These are phyloP conservation scores for Globisporangium camurandrum DNA, from an alignment of 352 stramenopile species.

Conservation along the genomic window DNA sequence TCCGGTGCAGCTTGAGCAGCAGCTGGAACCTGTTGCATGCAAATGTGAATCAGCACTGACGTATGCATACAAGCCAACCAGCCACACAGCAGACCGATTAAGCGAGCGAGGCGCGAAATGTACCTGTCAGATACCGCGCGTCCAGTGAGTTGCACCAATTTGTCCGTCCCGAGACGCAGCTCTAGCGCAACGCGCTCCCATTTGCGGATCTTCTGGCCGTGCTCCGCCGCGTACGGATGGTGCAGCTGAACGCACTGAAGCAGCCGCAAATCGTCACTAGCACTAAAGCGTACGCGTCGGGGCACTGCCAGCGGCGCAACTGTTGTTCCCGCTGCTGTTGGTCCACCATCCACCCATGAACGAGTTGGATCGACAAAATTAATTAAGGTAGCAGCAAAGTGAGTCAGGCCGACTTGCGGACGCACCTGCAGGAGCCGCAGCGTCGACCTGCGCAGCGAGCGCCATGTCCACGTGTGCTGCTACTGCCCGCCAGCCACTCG, in stretches of 20 bases:
- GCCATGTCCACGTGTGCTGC: neutral
- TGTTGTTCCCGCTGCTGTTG: neutral
- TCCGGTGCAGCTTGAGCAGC: slow-evolving; percentile 24
- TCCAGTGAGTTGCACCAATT: slow-evolving; percentile 21
- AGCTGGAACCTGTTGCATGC: slow-evolving; percentile 23
- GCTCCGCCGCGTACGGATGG: slow-evolving; percentile 37
- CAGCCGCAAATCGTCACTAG: slow-evolving; percentile 30
- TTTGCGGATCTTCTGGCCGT: slow-evolving; percentile 39
- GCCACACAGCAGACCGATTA: neutral
- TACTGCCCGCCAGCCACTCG: neutral
- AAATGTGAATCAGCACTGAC: neutral
- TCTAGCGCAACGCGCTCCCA: slow-evolving; percentile 43
- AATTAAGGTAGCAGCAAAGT: too few species aligned
- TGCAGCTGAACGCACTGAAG: slow-evolving; percentile 30
- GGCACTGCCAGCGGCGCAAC: slow-evolving; percentile 3
- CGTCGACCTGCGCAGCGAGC: neutral
- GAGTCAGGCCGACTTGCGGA: too few species aligned
- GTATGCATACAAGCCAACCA: neutral
- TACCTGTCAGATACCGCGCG: slow-evolving; percentile 34
- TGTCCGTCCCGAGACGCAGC: slow-evolving; percentile 21
- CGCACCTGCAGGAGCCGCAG: neutral
- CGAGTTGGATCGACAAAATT: too few species aligned
- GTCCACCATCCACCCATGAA: too few species aligned
- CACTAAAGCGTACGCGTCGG: slow-evolving; percentile 28
- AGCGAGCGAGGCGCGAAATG: neutral